Evolutionary conservation across 208 protist species (phyloP).

Genomic region (Leishmania tropica): DNA sequence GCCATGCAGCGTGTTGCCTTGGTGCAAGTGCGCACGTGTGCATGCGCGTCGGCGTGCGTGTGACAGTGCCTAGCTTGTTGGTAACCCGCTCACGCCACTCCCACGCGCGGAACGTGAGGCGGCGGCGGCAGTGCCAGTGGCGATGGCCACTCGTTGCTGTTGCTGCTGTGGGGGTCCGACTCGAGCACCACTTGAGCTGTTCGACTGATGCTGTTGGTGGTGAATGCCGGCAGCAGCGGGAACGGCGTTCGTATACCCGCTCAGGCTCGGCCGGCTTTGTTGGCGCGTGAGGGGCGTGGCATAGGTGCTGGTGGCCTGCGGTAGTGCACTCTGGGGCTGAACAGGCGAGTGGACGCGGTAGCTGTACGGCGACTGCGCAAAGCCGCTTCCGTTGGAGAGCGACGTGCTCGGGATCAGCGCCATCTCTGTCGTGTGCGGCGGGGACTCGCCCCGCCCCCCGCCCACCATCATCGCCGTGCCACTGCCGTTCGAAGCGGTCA

Average conservation of each 20-base stretch:
- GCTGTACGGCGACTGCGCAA: constrained; percentile 32
- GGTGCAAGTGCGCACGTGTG: neutral
- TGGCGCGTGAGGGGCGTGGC: constrained; percentile 23
- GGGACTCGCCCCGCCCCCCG: constrained; percentile 14
- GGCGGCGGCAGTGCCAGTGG: constrained; percentile 3
- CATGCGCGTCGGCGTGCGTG: neutral
- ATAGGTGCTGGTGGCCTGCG: constrained; percentile 3
- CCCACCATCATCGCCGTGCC: constrained; percentile 26
- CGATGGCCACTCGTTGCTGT: constrained; percentile 16
- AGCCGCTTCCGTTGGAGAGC: constrained; percentile 24
- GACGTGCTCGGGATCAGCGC: constrained; percentile 32
- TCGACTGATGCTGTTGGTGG: constrained; percentile 1
- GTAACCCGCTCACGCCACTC: neutral
- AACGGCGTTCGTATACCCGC: neutral
- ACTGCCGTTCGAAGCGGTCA: constrained; percentile 13
- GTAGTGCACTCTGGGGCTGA: constrained; percentile 12
- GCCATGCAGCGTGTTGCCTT: neutral
- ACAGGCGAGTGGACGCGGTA: constrained; percentile 32
- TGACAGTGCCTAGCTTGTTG: constrained; percentile 17
- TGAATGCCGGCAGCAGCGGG: neutral
- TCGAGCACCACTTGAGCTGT: constrained; percentile 17
- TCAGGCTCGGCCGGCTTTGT: constrained; percentile 22
- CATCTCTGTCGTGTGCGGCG: constrained; percentile 20
- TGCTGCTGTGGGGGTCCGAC: constrained; percentile 17
- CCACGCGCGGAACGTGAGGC: neutral